These are phyloP conservation scores for Plasmodium malariae DNA, from an alignment of 169 alveolate species.

Conservation along the genomic window DNA sequence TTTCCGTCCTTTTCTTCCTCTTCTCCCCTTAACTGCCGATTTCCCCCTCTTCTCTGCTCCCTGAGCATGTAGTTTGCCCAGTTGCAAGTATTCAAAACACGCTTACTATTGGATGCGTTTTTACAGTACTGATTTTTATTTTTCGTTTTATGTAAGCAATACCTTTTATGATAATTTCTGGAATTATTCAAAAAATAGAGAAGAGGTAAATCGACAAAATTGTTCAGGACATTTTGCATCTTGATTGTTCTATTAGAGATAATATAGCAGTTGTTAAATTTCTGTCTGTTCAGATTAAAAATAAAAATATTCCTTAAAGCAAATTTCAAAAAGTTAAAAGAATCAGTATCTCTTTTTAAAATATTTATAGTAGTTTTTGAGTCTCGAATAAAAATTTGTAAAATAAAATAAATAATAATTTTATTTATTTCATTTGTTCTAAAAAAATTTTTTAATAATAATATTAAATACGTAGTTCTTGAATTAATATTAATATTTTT, in stretches of 20 bases:
- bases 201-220: slow-evolving; percentile 53
- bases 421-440: slow-evolving; percentile 65
- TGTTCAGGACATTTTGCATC: slow-evolving; percentile 50
- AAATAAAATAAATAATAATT: slow-evolving; percentile 37
- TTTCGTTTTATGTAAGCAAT: not conserved
- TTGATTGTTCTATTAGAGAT: slow-evolving; percentile 58
- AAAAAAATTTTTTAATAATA: slow-evolving; percentile 50
- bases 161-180: not conserved
- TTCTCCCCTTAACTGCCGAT: not conserved
- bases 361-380: slow-evolving; percentile 64
- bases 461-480: slow-evolving; percentile 46
- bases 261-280: slow-evolving; percentile 55
- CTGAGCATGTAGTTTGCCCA: not conserved
- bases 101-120: not conserved
- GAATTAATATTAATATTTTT: slow-evolving; percentile 74
- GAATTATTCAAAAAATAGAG: slow-evolving; percentile 21
- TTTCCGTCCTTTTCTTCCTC: not conserved
- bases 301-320: slow-evolving; percentile 48
- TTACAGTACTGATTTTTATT: not conserved
- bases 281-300: slow-evolving; percentile 45
- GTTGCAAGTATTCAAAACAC: not conserved
- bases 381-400: slow-evolving; percentile 54
- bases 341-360: slow-evolving; percentile 56
- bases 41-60: not conserved
- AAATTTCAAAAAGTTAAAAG: slow-evolving; percentile 61